A percentile compares a stretch with the other conserved stretches of the same genome.
Evolutionary conservation across 2,329 filamentous ascomycete species (phyloP).

Genomic region (Incumbomyces delicatus): DNA sequence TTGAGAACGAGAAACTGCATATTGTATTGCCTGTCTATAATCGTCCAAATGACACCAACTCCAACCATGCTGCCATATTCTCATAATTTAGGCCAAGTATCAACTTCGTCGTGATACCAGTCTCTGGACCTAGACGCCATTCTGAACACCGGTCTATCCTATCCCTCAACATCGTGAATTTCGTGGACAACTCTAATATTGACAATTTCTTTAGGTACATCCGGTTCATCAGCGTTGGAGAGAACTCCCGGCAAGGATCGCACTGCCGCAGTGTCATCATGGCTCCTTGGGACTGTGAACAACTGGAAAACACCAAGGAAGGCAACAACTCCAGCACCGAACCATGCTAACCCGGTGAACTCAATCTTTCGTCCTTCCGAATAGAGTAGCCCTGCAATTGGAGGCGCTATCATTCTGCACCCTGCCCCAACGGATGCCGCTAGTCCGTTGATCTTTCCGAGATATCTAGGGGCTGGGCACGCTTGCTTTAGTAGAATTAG

Average conservation of each 20-base stretch:
- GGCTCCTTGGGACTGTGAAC: conserved; percentile 44
- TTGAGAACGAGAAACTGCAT: not conserved
- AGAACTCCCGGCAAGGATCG: conserved; percentile 27
- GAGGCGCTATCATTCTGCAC: conserved; percentile 59
- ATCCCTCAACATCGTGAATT: not conserved
- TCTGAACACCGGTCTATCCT: not conserved
- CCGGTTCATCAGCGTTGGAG: conserved; percentile 7
- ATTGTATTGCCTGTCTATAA: no score
- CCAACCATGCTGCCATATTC: not conserved
- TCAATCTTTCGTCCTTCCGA: conserved; percentile 47
- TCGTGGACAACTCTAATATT: conserved; percentile 15
- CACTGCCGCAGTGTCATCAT: conserved; percentile 31
- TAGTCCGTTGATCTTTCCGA: conserved; percentile 63
- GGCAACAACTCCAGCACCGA: conserved; percentile 48
- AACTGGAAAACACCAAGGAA: conserved; percentile 47
- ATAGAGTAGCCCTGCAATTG: conserved; percentile 58
- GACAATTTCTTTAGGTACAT: conserved; percentile 16
- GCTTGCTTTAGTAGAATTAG: conserved; percentile 66
- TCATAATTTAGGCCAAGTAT: not conserved
- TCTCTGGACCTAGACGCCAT: not conserved
- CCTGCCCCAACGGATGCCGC: conserved; percentile 63
- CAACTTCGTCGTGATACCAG: not conserved
- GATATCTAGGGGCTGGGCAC: conserved; percentile 49
- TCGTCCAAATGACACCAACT: not conserved
- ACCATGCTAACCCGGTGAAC: conserved; percentile 55